Evolutionary conservation across 2,329 filamentous ascomycete genomes (phyloP).

Genomic region (Ilyonectria mors-panacis): DNA sequence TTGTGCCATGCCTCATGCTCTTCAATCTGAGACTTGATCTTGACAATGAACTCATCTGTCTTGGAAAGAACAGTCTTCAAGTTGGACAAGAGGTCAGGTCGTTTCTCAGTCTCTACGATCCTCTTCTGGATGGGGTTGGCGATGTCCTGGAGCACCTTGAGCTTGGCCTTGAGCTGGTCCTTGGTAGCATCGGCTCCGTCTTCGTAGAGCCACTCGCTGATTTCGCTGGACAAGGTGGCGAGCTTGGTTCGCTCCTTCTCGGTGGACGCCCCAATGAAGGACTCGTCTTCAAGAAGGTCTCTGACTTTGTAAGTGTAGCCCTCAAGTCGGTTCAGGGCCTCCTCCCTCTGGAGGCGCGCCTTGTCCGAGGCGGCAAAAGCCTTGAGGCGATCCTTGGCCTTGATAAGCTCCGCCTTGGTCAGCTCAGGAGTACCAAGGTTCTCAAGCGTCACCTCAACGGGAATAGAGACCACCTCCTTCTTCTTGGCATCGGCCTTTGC

Average conservation of each 20-base stretch:
- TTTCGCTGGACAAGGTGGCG: constrained; percentile 75
- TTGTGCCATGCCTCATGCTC: constrained; percentile 76
- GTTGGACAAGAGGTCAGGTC: constrained; percentile 77
- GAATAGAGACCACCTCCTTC: constrained; percentile 71
- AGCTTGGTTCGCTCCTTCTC: constrained; percentile 77
- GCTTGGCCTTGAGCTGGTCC: constrained; percentile 81
- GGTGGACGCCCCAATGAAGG: constrained; percentile 81
- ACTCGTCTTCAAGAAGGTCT: constrained; percentile 83
- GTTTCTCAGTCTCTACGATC: constrained; percentile 78
- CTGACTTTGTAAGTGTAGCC: constrained; percentile 91
- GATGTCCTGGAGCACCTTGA: constrained; percentile 83
- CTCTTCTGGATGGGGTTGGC: constrained; percentile 84
- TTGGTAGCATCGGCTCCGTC: constrained; percentile 84
- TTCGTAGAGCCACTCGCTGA: constrained; percentile 92
- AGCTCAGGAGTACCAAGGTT: constrained; percentile 66
- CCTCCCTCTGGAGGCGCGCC: constrained; percentile 82
- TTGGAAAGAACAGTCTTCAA: constrained; percentile 81
- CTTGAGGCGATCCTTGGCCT: constrained; percentile 78
- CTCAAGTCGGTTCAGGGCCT: constrained; percentile 93
- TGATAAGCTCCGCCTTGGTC: constrained; percentile 63
- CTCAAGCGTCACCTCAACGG: constrained; percentile 64
- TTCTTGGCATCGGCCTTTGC: constrained; percentile 70
- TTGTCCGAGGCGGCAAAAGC: constrained; percentile 91
- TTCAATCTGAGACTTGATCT: constrained; percentile 78
- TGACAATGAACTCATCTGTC: constrained; percentile 78